Percentiles rank a stretch among this genome's conserved stretches.
phyloP scores from a whole-genome alignment of 495 filamentous ascomycete genomes.

The Penicillium robsamsonii region DNA sequence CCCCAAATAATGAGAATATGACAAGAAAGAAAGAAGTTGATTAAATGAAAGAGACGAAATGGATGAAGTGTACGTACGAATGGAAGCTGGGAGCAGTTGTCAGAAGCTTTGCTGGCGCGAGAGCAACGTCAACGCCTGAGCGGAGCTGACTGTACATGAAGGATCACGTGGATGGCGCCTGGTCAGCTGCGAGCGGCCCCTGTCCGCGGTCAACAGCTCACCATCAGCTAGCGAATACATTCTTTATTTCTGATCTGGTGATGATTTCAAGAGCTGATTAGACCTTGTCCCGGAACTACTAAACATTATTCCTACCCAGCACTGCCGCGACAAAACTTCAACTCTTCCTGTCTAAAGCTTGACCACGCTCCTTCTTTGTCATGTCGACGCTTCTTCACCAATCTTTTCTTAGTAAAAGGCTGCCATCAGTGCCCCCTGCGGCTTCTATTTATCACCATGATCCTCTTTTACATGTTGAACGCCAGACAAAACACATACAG shows the following conservation, averaged over 20 bases:
- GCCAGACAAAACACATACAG: conserved; percentile 58
- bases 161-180: conserved; percentile 26
- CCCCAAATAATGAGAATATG: conserved; percentile 16
- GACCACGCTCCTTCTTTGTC: conserved; percentile 4
- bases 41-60: conserved; percentile 22
- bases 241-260: conserved; percentile 17
- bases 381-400: conserved; percentile 36
- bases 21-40: conserved; percentile 19
- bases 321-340: neutral
- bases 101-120: conserved; percentile 39
- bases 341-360: neutral
- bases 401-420: conserved; percentile 25
- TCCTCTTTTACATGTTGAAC: conserved; percentile 43
- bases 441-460: conserved; percentile 36
- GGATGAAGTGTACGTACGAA: conserved; percentile 26
- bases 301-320: conserved; percentile 8
- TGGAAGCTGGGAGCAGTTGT: conserved; percentile 35
- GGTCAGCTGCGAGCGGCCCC: conserved; percentile 13
- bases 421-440: conserved; percentile 29
- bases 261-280: conserved; percentile 21
- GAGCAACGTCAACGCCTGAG: conserved; percentile 42
- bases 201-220: conserved; percentile 14
- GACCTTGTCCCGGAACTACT: neutral
- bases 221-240: conserved; percentile 26
- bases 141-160: conserved; percentile 25